Evolutionary conservation across 345 rosid species (phyloP).

Genomic region (Lepidium sativum): DNA sequence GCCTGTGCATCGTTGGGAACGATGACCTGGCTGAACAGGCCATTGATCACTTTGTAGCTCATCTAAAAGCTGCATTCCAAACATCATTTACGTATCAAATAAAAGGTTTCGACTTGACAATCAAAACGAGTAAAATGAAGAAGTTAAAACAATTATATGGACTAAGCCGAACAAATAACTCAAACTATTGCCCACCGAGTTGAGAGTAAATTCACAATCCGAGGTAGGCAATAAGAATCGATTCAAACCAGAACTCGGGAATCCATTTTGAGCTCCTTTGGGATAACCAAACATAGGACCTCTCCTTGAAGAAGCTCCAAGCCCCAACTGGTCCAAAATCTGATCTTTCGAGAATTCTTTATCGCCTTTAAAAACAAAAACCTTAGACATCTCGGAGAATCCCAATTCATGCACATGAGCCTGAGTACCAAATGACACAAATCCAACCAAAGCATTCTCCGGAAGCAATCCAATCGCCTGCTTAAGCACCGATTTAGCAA

Average conservation of each 20-base stretch:
- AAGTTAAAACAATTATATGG: background rate
- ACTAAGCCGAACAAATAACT: background rate
- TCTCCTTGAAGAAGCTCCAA: constrained; percentile 47
- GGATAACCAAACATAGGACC: constrained; percentile 28
- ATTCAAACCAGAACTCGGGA: constrained; percentile 33
- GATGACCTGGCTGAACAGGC: background rate
- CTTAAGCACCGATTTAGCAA: constrained; percentile 54
- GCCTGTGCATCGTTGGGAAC: constrained; percentile 17
- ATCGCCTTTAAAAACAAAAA: constrained; percentile 60
- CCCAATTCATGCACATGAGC: constrained; percentile 87
- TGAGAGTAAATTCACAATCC: constrained; percentile 66
- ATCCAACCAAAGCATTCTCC: constrained; percentile 75
- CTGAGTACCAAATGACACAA: constrained; percentile 75
- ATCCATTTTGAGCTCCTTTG: constrained; percentile 46
- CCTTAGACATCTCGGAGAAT: constrained; percentile 71
- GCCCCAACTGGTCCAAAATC: constrained; percentile 74
- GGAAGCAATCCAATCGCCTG: constrained; percentile 78
- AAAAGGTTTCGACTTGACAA: background rate
- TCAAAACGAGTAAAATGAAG: background rate
- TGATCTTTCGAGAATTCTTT: constrained; percentile 65
- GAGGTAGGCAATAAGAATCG: constrained; percentile 79
- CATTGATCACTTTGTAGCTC: constrained; percentile 1
- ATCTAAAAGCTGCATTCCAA: background rate
- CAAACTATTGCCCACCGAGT: constrained; percentile 39
- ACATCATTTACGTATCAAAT: background rate